phyloP scores from a whole-genome alignment of 176 grass and related monocot species.

The Bromus sterilis region DNA sequence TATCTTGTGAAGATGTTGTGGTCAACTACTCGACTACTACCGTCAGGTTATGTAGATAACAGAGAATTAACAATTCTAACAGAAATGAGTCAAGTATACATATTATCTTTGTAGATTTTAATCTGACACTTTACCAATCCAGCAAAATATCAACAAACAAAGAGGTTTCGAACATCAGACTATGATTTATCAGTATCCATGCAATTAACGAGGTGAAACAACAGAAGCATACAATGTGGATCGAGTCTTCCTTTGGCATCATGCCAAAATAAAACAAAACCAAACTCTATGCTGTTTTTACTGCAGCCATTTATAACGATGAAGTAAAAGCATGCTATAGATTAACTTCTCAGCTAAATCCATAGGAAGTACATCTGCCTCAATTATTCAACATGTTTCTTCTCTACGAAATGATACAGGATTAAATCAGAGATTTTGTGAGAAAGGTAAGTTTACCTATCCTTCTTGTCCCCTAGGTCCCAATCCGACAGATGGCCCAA shows the following conservation, averaged over 20 bases:
- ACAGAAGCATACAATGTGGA: not conserved
- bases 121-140: too few species aligned
- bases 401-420: not conserved
- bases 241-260: not conserved
- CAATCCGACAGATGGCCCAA: conserved; percentile 1
- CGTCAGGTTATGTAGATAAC: too few species aligned
- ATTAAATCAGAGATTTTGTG: not conserved
- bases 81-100: too few species aligned
- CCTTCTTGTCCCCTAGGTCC: not conserved
- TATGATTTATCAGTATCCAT: too few species aligned
- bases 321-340: not conserved
- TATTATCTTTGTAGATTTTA: too few species aligned
- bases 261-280: not conserved
- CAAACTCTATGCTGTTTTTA: not conserved
- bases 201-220: too few species aligned
- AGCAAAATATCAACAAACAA: too few species aligned
- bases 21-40: too few species aligned
- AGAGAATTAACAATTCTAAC: too few species aligned
- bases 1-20: too few species aligned
- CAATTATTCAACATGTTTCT: conserved; percentile 22
- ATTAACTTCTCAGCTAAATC: not conserved
- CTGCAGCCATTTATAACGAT: not conserved
- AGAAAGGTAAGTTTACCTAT: conserved; percentile 3
- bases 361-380: conserved; percentile 14
- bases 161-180: too few species aligned